These are phyloP conservation scores for Pachysandra terminalis DNA, from an alignment of 164 flowering plant species.

Conservation along the genomic window DNA sequence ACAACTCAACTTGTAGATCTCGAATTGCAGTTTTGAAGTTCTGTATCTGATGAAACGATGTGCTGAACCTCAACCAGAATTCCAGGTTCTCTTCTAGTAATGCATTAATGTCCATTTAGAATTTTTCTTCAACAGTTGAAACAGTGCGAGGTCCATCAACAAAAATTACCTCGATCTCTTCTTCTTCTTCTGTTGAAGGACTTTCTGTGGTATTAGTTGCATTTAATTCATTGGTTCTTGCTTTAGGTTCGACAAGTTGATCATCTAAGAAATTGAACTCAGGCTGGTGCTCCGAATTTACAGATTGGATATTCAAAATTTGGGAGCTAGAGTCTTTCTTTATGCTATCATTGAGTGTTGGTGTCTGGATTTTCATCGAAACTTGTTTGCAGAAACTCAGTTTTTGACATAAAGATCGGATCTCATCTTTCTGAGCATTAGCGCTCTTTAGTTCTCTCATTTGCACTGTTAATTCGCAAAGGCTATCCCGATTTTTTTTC, in stretches of 20 bases:
- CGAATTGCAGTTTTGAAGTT: slow-evolving; percentile 52
- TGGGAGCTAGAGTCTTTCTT: slow-evolving; percentile 2
- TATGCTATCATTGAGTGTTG: neutral
- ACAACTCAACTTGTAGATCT: slow-evolving; percentile 45
- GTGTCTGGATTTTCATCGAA: neutral
- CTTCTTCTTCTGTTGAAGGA: slow-evolving; percentile 8
- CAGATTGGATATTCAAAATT: slow-evolving; percentile 12
- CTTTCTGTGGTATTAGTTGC: neutral
- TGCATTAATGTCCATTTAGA: slow-evolving; percentile 52
- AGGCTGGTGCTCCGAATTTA: slow-evolving; percentile 8
- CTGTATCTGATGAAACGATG: slow-evolving; percentile 64
- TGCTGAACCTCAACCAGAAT: no score
- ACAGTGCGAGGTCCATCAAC: slow-evolving; percentile 14
- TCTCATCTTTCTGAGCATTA: no score
- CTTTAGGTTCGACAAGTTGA: slow-evolving; percentile 5
- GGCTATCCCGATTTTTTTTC: slow-evolving; percentile 46
- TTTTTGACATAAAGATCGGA: no score
- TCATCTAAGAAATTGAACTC: neutral
- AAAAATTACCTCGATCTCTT: slow-evolving; percentile 13
- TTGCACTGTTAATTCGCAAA: slow-evolving; percentile 40
- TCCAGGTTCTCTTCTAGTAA: no score
- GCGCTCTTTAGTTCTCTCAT: no score
- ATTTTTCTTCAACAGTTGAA: slow-evolving; percentile 43
- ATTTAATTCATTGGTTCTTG: slow-evolving; percentile 5
- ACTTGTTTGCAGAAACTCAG: slow-evolving; percentile 16